Base-by-base conservation (phyloP, 148 eudicot genomes). In the Diospyros lotus region DNA sequence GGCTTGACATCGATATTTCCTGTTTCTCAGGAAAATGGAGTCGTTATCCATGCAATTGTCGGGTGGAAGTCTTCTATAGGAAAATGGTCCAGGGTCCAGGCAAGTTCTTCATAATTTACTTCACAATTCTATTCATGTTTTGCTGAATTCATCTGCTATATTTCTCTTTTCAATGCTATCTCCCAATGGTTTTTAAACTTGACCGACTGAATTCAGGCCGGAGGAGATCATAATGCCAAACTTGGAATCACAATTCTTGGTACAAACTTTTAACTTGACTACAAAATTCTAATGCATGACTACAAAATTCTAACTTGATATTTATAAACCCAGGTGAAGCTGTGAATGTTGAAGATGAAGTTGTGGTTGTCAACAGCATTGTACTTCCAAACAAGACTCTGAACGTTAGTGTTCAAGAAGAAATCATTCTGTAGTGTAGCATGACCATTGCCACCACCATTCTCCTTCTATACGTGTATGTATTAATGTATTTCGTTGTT, bases 331-430 rank as follows among this genome's bases (percentile, higher is more conserved):
- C 78, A 89, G 93, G 93, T 69, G 91, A 87, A 75, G 87, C 89
- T 77, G 93, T 89, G 39, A 81, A 64, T 45, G 91, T 89, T 56
- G 93, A 89, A 84, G 93, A 89, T 79, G 93, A 87, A 82, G 89
- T 89, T 13, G 91, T 89, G 62, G 89, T 89, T 46, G 76, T 80
- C 75, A 89, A 87, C 73, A 82, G 91, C 82, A 86, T 89, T 63
- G 91, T 89, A 76, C 91, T 89, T 76, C 93, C 93, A 11, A 86
- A 87, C 87, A 89, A 89, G 85, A 92, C 94, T 39, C 90, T 92
- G n/a, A 92, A 92, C 56, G 79, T 89, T 15, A 89, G 97, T 73
- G 92, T 92, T 69, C 97, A 88, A 73, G 90, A 92, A 28, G 97
- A 89, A 73, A 89, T 91, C 10, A 82, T 91, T 64, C 74, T 91